A percentile compares a stretch with the other conserved stretches of the same genome.
These are phyloP conservation scores for Pseudogymnoascus sp. DNA, from an alignment of 2,329 filamentous ascomycete genomes.

Conservation along the genomic window DNA sequence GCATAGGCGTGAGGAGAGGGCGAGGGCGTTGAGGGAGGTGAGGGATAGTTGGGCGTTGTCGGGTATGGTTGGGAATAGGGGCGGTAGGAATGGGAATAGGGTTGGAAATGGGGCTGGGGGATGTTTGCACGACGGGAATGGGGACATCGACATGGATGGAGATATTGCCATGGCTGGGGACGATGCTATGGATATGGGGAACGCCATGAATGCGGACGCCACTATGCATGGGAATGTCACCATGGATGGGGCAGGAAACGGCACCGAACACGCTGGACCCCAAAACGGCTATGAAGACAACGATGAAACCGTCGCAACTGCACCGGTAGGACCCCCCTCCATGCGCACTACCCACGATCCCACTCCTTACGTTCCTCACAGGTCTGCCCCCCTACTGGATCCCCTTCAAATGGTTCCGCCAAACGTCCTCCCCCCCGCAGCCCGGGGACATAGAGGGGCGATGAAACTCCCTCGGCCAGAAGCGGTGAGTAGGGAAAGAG, in stretches of 20 bases:
- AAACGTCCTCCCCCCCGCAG: background rate
- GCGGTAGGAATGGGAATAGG: no score
- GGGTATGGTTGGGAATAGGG: no score
- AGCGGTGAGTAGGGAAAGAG: background rate
- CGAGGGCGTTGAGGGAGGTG: no score
- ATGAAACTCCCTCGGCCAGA: background rate
- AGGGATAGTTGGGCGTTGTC: no score
- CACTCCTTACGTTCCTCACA: background rate
- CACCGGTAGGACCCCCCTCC: background rate
- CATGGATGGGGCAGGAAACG: background rate
- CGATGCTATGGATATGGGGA: no score
- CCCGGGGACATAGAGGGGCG: background rate
- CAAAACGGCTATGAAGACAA: background rate
- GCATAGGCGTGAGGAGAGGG: no score
- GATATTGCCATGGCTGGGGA: background rate
- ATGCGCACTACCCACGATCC: background rate
- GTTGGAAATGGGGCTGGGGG: no score
- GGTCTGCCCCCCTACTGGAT: background rate
- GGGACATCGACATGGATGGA: no score
- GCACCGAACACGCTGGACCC: background rate
- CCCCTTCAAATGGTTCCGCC: no score
- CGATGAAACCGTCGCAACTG: background rate
- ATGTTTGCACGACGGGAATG: no score
- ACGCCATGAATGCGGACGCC: background rate
- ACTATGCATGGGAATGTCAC: background rate